A percentile compares a stretch with the other conserved stretches of the same genome.
phyloP scores from a whole-genome alignment of 2,329 filamentous ascomycete species.

The Dactylellina haptotyla region DNA sequence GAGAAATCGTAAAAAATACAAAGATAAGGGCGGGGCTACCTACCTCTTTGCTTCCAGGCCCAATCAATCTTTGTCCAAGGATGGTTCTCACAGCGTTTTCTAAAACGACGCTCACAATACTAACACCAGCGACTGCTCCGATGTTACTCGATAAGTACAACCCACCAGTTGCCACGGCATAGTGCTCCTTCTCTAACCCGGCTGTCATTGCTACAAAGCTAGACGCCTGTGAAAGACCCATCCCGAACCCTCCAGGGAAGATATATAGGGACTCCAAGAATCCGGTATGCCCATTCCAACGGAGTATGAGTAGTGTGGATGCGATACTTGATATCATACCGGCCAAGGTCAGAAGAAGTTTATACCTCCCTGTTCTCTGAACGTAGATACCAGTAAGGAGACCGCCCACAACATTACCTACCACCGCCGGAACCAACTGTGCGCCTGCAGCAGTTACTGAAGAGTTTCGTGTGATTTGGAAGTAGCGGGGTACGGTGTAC shows the following conservation, averaged over 20 bases:
- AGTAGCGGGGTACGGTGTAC: conserved; percentile 75
- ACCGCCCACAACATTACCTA: conserved; percentile 73
- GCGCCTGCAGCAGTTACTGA: conserved; percentile 70
- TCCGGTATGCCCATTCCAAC: conserved; percentile 71
- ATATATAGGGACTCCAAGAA: conserved; percentile 70
- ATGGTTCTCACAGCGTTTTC: conserved; percentile 36
- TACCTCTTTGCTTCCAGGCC: conserved; percentile 38
- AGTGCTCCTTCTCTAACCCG: conserved; percentile 43
- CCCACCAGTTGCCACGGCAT: conserved; percentile 37
- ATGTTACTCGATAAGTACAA: conserved; percentile 40
- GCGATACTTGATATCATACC: conserved; percentile 30
- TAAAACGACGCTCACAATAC: conserved; percentile 39
- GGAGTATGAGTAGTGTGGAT: conserved; percentile 59
- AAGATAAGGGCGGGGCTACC: background rate
- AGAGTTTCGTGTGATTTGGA: conserved; percentile 70
- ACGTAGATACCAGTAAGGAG: conserved; percentile 70
- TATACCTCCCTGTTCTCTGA: conserved; percentile 70
- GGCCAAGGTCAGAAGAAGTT: conserved; percentile 66
- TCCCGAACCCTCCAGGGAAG: conserved; percentile 68
- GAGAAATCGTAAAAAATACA: too few species aligned
- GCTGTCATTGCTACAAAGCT: conserved; percentile 51
- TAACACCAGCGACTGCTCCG: conserved; percentile 40
- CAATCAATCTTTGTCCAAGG: conserved; percentile 17
- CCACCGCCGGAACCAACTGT: conserved; percentile 74
- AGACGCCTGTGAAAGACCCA: conserved; percentile 54